Conservation (phyloP, 1,284 basidiomycete species). For the Hemileia vastatrix region DNA sequence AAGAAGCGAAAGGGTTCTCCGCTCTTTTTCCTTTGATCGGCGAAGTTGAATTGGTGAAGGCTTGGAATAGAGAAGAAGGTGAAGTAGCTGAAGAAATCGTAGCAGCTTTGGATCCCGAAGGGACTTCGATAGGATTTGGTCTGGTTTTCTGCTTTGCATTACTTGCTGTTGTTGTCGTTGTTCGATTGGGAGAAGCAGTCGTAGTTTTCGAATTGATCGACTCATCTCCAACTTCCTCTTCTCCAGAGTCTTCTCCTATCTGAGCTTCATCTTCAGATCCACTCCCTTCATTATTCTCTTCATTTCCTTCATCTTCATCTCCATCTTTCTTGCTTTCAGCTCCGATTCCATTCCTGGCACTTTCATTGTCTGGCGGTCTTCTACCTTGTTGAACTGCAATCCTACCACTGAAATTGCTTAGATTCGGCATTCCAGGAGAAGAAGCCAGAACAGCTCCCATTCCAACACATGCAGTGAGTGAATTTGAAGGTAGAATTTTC, state of each 20-base stretch:
- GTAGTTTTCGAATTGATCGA: constrained; percentile 25
- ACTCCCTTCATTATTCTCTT: constrained; percentile 23
- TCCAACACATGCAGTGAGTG: constrained; percentile 72
- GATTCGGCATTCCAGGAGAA: constrained; percentile 61
- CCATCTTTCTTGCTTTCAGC: constrained; percentile 42
- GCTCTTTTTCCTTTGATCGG: constrained; percentile 20
- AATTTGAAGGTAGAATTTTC: constrained; percentile 62
- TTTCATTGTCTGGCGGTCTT: constrained; percentile 45
- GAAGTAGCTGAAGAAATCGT: constrained; percentile 3
- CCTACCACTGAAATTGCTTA: constrained; percentile 63
- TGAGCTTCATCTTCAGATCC: constrained; percentile 46
- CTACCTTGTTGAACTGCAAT: constrained; percentile 84
- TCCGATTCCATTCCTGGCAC: constrained; percentile 34
- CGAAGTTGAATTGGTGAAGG: constrained; percentile 22
- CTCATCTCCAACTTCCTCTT: constrained; percentile 48
- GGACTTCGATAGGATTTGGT: constrained; percentile 46
- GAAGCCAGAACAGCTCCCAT: constrained; percentile 72
- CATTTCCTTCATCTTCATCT: constrained; percentile 41
- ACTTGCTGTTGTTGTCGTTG: constrained; percentile 5
- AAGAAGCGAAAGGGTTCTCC: constrained; percentile 31
- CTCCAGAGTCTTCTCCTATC: constrained; percentile 28
- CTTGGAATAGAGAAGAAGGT: constrained; percentile 27
- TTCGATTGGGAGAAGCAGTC: constrained; percentile 26
- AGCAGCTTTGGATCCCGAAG: constrained; percentile 47
- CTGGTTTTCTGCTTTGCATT: constrained; percentile 13